Base-by-base conservation (phyloP, 805 yeast genomes). In the Kodamaea hsintzibuensis region DNA sequence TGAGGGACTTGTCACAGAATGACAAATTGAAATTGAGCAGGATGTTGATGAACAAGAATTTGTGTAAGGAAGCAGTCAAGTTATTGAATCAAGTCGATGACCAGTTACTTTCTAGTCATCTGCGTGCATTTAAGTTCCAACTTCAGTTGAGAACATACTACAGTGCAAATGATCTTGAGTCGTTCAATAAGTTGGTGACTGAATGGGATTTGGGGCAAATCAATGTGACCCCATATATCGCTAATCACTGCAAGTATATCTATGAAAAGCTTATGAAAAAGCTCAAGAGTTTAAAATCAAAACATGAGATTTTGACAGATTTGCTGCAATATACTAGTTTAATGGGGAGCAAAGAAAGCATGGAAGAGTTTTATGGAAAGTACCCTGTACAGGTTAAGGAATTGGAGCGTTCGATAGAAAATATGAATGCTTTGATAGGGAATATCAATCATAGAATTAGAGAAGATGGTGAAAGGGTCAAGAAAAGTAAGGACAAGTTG, bases 161-260 rank as follows among this genome's bases (percentile, higher is more conserved):
- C 13, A 56, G 52, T 4, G 47, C 50, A 16, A 60, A 60, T 16
- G 55, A 71, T n/a, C 66, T 56, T 44, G 56, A 53, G 1, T 57
- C 52, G 3, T 62, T 71, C 42, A 46, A 53, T 6, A 22, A 55
- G 27, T 50, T 54, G 1, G 58, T 75, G 1, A 64, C 66, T 4
- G 52, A 57, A 3, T 76, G 75, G 55, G 73, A 76, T 1, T 57
- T 76, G 13, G 61, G 72, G 48, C 66, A 62, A 4, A 59, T 64
- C 16, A 57, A 60, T 1, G 58, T 74, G 9, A 69, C 68, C 47
- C 77, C 76, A 8, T 74, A 71, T 55, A 58, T 74, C 16, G 58
- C 62, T 53, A 61, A 65, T 38, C 77, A 74, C 40, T 68, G 72
- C 48, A 60, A 63, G 42, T 66, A 51, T 45, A 61, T 75, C 12